Base-by-base conservation (phyloP, 495 filamentous ascomycete genomes). In the Tuber melanosporum region DNA sequence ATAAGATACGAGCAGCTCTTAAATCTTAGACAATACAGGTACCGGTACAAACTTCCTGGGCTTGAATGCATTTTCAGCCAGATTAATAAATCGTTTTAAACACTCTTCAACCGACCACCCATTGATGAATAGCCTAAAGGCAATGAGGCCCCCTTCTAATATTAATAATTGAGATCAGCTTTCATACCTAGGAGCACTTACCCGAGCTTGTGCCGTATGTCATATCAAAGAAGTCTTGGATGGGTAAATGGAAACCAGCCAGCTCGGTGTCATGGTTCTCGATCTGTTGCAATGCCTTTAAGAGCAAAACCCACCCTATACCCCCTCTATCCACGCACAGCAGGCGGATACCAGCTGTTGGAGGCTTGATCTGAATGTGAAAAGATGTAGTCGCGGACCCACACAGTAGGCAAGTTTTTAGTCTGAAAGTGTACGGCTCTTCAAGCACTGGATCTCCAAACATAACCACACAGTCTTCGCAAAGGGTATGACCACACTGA, bases 301-400 rank as follows among this genome's bases (percentile, higher is more conserved):
- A 71, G 36, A 77, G 73, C 47, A 81, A 32, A 44, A 84, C 70
- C 46, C 82, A 76, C 36, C 77, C 71, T 73, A 73, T 72, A 15
- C 83, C 82, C 42, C 78, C 83, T 69, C 80, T 76, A 80, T 84
- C 78, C 52, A 83, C 79, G 71, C 72, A 75, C 39, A 84, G 71
- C 41, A 84, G 70, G 32, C 74, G 44, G n/a, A 83, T 76, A 36
- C 82, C 78, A 41, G 77, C 76, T n/a, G 79, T 84, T 49, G 71
- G 73, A 72, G 82, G 78, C 20, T 78, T 42, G 36, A 79, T 71
- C 57, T 71, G 79, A 49, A 82, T 72, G 66, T 74, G 66, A 49
- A 80, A 66, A 74, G 71, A 76, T 20, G 44, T 66, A 39, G 73
- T 83, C 22, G 74, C 36, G 26, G 22, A 15, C 46, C 69, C 70